Evolutionary conservation across 2,329 filamentous ascomycete genomes (phyloP).

Genomic region (Trichoderma atrobrunneum): DNA sequence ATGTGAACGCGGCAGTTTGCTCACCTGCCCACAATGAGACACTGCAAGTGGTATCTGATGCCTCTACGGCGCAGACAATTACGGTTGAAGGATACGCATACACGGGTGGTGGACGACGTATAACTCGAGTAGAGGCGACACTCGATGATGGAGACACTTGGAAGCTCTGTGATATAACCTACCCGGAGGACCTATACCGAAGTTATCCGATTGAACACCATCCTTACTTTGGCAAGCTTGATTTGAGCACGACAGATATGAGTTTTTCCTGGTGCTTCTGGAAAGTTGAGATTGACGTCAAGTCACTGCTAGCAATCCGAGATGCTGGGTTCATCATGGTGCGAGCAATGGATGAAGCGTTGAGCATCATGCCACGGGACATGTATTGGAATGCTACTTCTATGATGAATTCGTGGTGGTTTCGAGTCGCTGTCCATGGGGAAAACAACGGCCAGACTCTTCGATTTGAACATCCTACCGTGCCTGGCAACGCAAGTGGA

Average conservation of each 20-base stretch:
- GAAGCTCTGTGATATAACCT: slow-evolving; percentile 67
- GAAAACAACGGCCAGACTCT: slow-evolving; percentile 52
- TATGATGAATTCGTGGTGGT: slow-evolving; percentile 99
- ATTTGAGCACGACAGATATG: slow-evolving; percentile 83
- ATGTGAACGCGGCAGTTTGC: slow-evolving; percentile 77
- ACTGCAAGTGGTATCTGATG: not conserved
- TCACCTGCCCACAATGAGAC: slow-evolving; percentile 65
- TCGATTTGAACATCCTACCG: slow-evolving; percentile 84
- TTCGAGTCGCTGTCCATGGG: slow-evolving; percentile 71
- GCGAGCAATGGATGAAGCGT: slow-evolving; percentile 83
- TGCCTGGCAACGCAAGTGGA: slow-evolving; percentile 70
- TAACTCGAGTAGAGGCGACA: slow-evolving; percentile 80
- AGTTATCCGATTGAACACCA: slow-evolving; percentile 53
- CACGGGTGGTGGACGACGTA: slow-evolving; percentile 76
- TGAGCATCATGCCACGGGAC: slow-evolving; percentile 82
- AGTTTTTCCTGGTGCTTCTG: slow-evolving; percentile 94
- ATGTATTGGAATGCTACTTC: slow-evolving; percentile 96
- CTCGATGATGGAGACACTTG: slow-evolving; percentile 68
- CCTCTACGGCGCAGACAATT: slow-evolving; percentile 63
- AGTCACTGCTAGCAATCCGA: slow-evolving; percentile 38
- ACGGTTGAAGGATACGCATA: slow-evolving; percentile 83
- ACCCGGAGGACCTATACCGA: slow-evolving; percentile 83
- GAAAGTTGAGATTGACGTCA: slow-evolving; percentile 70
- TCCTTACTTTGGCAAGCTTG: slow-evolving; percentile 74
- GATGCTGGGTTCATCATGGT: slow-evolving; percentile 61